Conservation (phyloP, 306 rosid genomes). For the Pueraria montana region DNA sequence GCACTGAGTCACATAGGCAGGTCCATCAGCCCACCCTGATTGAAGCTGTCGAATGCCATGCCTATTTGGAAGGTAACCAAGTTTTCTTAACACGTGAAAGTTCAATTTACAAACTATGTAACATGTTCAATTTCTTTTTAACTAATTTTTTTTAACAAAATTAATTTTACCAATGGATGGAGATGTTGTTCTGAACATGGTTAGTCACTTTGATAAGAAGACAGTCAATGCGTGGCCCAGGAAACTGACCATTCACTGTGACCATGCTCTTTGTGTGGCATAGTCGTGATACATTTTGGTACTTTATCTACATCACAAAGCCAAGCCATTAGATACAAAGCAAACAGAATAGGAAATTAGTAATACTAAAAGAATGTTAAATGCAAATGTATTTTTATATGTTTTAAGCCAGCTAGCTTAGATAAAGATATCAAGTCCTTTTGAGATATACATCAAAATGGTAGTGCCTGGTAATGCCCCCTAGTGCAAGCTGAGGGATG, state of each 20-base stretch:
- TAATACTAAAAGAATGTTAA: neutral
- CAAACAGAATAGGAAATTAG: neutral
- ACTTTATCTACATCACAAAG: constrained; percentile 50
- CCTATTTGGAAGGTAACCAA: constrained; percentile 51
- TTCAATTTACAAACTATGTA: neutral
- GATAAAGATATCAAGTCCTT: neutral
- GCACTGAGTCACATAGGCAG: constrained; percentile 74
- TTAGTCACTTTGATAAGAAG: constrained; percentile 68
- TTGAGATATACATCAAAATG: no score
- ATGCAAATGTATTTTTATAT: neutral
- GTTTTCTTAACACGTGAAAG: neutral
- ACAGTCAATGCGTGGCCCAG: constrained; percentile 71
- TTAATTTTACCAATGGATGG: constrained; percentile 70
- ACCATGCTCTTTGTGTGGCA: constrained; percentile 8
- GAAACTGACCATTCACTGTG: constrained; percentile 56
- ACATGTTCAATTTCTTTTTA: neutral
- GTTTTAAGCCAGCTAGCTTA: neutral
- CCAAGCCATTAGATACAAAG: neutral
- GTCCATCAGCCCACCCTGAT: constrained; percentile 80
- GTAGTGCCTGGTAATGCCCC: no score
- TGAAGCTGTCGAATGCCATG: constrained; percentile 72
- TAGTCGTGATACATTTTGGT: constrained; percentile 15
- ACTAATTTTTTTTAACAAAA: neutral
- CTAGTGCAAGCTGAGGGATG: no score
- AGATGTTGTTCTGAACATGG: constrained; percentile 62